phyloP scores from a whole-genome alignment of 768 basidiomycete genomes.

The Chalciporus piperatus region DNA sequence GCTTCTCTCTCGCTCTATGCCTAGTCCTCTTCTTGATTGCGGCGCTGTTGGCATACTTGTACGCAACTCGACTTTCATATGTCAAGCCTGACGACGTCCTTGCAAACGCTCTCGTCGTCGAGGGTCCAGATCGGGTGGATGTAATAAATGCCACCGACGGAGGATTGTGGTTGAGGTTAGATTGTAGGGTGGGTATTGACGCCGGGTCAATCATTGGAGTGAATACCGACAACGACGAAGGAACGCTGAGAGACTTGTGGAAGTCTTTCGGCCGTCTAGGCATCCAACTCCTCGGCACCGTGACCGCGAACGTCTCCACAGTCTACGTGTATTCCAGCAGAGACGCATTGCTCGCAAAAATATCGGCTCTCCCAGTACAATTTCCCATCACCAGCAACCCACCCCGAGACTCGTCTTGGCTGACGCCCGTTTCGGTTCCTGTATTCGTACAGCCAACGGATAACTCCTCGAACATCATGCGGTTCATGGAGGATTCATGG shows the following conservation, averaged over 20 bases:
- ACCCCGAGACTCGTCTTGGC: constrained; percentile 49
- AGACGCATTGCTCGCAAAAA: constrained; percentile 40
- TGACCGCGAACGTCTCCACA: constrained; percentile 54
- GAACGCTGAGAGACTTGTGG: constrained; percentile 48
- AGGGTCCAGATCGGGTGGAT: constrained; percentile 60
- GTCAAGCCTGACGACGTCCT: constrained; percentile 59
- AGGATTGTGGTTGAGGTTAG: constrained; percentile 56
- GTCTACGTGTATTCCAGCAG: constrained; percentile 46
- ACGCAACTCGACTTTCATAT: constrained; percentile 53
- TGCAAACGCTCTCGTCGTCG: constrained; percentile 49
- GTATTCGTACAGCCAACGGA: constrained; percentile 53
- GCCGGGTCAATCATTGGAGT: constrained; percentile 61
- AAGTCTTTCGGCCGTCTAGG: constrained; percentile 70
- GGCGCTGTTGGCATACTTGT: constrained; percentile 61
- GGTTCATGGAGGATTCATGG: constrained; percentile 63
- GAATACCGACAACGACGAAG: constrained; percentile 43
- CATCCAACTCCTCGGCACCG: constrained; percentile 50
- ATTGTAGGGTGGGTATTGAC: constrained; percentile 63
- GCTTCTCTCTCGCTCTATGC: constrained; percentile 52
- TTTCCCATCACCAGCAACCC: constrained; percentile 47
- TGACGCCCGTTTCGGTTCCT: constrained; percentile 50
- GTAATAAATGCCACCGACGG: constrained; percentile 63
- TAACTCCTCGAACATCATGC: constrained; percentile 44
- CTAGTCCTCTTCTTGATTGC: constrained; percentile 43
- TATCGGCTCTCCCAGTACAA: constrained; percentile 49